These are phyloP conservation scores for Colletotrichum sp. DNA, from an alignment of 2,329 filamentous ascomycete species.

Conservation along the genomic window DNA sequence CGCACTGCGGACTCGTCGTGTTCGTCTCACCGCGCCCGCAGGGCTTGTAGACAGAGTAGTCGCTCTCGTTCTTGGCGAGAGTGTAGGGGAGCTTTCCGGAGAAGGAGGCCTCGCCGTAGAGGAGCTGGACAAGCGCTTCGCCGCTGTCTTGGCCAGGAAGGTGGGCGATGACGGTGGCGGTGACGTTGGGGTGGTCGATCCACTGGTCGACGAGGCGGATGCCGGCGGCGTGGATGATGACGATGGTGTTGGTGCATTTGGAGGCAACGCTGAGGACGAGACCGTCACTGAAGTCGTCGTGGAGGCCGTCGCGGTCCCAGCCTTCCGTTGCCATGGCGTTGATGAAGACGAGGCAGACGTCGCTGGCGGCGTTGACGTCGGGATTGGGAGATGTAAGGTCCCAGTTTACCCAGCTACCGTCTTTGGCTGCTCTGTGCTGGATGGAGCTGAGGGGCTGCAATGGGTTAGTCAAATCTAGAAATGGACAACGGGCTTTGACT, in stretches of 20 bases:
- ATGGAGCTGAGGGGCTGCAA: conserved; percentile 59
- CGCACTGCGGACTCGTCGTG: conserved; percentile 43
- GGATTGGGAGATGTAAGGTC: conserved; percentile 58
- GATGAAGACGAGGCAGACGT: conserved; percentile 72
- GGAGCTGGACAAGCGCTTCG: conserved; percentile 54
- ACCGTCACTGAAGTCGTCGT: conserved; percentile 69
- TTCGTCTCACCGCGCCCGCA: conserved; percentile 27
- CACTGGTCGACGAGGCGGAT: conserved; percentile 64
- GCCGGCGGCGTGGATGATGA: conserved; percentile 68
- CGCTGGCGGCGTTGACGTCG: conserved; percentile 47
- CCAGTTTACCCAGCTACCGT: conserved; percentile 64
- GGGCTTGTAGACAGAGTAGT: conserved; percentile 45
- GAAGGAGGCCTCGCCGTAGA: conserved; percentile 61
- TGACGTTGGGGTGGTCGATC: conserved; percentile 68
- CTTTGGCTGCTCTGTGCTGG: conserved; percentile 55
- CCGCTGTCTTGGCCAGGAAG: conserved; percentile 69
- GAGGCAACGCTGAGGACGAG: conserved; percentile 62
- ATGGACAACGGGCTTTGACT: too few relatives aligned
- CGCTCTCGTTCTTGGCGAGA: conserved; percentile 57
- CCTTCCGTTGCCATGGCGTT: conserved; percentile 77
- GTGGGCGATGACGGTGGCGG: conserved; percentile 68
- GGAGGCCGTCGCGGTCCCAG: conserved; percentile 64
- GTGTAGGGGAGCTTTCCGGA: conserved; percentile 68
- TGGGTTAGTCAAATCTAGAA: too few relatives aligned
- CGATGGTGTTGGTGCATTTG: conserved; percentile 65